Evolutionary conservation across 768 basidiomycete genomes (phyloP), one percentile per base, ranked within the genome.

Genomic region (Suillus luteus): DNA sequence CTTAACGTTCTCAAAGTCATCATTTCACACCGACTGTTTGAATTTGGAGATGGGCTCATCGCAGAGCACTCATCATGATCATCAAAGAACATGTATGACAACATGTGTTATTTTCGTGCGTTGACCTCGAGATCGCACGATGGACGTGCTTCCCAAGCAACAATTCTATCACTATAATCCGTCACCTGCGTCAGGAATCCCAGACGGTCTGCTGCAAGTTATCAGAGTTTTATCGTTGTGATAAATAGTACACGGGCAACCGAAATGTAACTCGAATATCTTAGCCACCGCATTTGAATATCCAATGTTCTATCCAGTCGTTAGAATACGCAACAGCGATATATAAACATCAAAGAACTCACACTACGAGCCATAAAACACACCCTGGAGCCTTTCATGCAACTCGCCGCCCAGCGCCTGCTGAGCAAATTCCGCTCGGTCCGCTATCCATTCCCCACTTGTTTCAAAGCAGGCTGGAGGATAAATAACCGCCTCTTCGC

Each of bases 391-490:
- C 12, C 63, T 61, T 19, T 52, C 63, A 24, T 49, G 35, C 27
- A 64, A 35, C 8, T 64, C 62, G 37, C 37, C 40, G 17, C 65
- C 65, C 49, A 44, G 22, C 44, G 31, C 48, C 22, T 48, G 61
- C 19, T 40, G 44, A 24, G 12, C 46, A 38, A 63, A 38, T 55
- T 38, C 24, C 5, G 44, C 38, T 52, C 52, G 31, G 24, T 38
- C 22, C 33, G 46, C 49, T 51, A 58, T 55, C 64, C 65, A 61
- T 17, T 67, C 74, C 31, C 66, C 70, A 2, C 67, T 66, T 5
- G 67, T 69, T 41, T 75, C 76, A 69, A 84, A 87, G 68, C 89
- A 90, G 7, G 61, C 60, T 0, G 87, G 88, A 24, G 85, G 83
- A 33, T 83, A 66, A 38, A 83, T 52, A 41, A 80, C 72, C 2